These are phyloP conservation scores for Cyberlindnera mrakii DNA, from an alignment of 805 yeast genomes.

Conservation along the genomic window DNA sequence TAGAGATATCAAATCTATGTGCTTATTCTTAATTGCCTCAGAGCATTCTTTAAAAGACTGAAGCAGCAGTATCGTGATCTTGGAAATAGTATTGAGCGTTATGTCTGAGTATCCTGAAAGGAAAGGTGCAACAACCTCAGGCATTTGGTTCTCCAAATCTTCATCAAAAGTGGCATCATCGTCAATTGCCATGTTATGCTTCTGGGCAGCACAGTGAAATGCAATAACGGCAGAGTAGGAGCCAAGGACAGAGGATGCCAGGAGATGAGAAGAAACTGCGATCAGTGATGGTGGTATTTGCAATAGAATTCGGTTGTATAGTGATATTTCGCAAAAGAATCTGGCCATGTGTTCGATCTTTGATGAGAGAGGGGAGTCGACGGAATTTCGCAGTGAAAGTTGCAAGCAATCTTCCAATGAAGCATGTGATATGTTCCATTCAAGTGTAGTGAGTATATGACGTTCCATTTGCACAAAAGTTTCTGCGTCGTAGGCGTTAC, in stretches of 20 bases:
- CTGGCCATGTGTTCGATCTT: slow-evolving; percentile 30
- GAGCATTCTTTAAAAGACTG: slow-evolving; percentile 16
- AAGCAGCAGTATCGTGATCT: slow-evolving; percentile 12
- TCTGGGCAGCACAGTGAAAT: slow-evolving; percentile 13
- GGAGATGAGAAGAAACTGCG: slow-evolving; percentile 42
- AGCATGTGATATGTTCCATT: slow-evolving; percentile 44
- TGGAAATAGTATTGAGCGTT: slow-evolving; percentile 12
- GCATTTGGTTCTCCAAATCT: slow-evolving; percentile 19
- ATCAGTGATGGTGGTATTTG: slow-evolving; percentile 40
- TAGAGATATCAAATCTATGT: slow-evolving; percentile 3
- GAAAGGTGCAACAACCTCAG: slow-evolving; percentile 20
- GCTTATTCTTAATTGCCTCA: slow-evolving; percentile 20
- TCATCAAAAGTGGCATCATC: slow-evolving; percentile 23
- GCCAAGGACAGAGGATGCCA: slow-evolving; percentile 46
- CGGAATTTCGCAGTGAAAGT: slow-evolving; percentile 12
- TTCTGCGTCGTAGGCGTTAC: slow-evolving; percentile 53
- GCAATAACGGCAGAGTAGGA: slow-evolving; percentile 18
- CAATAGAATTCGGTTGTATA: slow-evolving; percentile 44
- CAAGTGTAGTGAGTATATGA: slow-evolving; percentile 64
- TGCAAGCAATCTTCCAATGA: slow-evolving; percentile 25
- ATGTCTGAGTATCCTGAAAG: slow-evolving; percentile 19
- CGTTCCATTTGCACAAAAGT: slow-evolving; percentile 76
- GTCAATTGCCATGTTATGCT: slow-evolving; percentile 11
- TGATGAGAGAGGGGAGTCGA: slow-evolving; percentile 3
- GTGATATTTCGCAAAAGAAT: slow-evolving; percentile 48